A percentile compares a stretch with the other conserved stretches of the same genome.
These are phyloP conservation scores for Oligophagozyma castellii DNA, from an alignment of 1,139 yeast genomes.

Conservation along the genomic window DNA sequence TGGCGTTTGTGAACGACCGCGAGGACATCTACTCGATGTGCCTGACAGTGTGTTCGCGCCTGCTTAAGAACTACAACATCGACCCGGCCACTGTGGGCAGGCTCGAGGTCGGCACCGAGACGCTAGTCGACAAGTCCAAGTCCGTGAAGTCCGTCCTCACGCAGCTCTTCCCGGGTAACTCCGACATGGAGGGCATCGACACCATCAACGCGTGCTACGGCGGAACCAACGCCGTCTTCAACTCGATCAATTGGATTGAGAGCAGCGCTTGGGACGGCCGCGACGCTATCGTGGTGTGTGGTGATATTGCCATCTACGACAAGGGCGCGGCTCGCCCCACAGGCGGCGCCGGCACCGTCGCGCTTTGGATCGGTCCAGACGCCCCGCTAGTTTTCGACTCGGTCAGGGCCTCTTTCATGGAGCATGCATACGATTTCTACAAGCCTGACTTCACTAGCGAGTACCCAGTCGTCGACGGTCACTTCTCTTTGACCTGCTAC, in stretches of 20 bases:
- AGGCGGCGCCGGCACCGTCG: constrained; percentile 98
- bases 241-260: constrained; percentile 92
- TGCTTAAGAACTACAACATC: constrained; percentile 67
- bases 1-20: constrained; percentile 94
- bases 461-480: constrained; percentile 97
- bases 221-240: constrained; percentile 91
- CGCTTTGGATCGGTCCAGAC: constrained; percentile 90
- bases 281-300: constrained; percentile 92
- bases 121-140: constrained; percentile 91
- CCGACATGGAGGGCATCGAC: constrained; percentile 92
- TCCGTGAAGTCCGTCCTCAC: constrained; percentile 91
- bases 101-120: constrained; percentile 97
- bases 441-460: constrained; percentile 95
- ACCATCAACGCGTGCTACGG: constrained; percentile 97
- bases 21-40: constrained; percentile 93
- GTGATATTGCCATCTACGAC: constrained; percentile 95
- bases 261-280: constrained; percentile 98
- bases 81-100: constrained; percentile 80
- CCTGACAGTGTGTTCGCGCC: constrained; percentile 65
- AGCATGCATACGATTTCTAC: constrained; percentile 94
- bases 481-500: constrained; percentile 87
- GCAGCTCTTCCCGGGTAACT: constrained; percentile 83
- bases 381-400: constrained; percentile 91
- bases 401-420: constrained; percentile 84
- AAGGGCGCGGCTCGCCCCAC: constrained; percentile 99